Conservation (phyloP, 2,329 filamentous ascomycete genomes). For the Fusarium irregulare region DNA sequence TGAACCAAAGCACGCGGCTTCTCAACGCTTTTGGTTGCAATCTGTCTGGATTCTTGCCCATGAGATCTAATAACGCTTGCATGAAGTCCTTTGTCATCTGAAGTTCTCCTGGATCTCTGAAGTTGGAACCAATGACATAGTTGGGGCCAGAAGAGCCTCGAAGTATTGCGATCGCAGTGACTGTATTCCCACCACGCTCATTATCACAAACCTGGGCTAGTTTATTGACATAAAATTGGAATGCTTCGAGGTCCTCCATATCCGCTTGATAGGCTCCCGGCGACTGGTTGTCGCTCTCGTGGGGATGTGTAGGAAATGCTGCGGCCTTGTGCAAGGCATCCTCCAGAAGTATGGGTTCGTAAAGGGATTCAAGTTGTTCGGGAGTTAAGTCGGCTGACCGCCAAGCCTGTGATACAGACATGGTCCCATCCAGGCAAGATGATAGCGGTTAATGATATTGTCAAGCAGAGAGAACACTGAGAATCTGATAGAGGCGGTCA, state of each 20-base stretch:
- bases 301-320: background rate
- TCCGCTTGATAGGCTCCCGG: background rate
- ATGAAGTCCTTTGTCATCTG: background rate
- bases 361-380: background rate
- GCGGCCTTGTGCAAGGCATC: background rate
- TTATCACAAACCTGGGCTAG: constrained; percentile 16
- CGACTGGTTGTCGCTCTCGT: background rate
- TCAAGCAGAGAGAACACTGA: background rate
- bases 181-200: background rate
- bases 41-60: constrained; percentile 10
- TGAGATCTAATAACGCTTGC: background rate
- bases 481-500: background rate
- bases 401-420: background rate
- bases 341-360: constrained; percentile 15
- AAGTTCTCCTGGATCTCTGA: no score
- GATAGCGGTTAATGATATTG: background rate
- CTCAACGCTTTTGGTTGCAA: background rate
- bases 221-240: constrained; percentile 1
- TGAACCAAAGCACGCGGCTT: constrained; percentile 23
- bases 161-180: constrained; percentile 5
- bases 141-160: background rate
- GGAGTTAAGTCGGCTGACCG: background rate
- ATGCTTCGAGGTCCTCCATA: background rate
- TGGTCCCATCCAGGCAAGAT: background rate
- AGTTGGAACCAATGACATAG: background rate